Evolutionary conservation across 2,329 filamentous ascomycete species (phyloP).

Genomic region (Ustilaginoidea virens): DNA sequence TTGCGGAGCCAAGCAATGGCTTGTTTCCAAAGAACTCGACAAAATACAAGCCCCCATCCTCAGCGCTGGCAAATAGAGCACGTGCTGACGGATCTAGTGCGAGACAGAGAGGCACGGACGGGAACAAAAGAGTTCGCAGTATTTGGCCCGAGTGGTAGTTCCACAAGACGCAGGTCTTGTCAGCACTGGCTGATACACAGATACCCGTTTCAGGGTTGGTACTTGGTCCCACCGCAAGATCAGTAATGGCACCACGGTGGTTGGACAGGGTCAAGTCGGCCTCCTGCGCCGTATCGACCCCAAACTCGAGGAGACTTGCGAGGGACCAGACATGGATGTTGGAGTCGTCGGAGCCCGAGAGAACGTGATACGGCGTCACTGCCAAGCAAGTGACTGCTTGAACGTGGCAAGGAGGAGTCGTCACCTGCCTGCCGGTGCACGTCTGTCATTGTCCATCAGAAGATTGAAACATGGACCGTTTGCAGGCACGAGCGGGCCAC

Average conservation of each 20-base stretch:
- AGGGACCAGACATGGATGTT: constrained; percentile 89
- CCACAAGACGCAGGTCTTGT: constrained; percentile 86
- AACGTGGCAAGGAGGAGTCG: constrained; percentile 63
- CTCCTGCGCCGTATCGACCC: constrained; percentile 40
- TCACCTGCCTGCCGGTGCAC: constrained; percentile 60
- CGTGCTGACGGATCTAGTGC: constrained; percentile 70
- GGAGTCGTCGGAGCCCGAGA: constrained; percentile 72
- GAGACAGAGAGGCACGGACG: constrained; percentile 55
- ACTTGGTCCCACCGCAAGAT: constrained; percentile 47
- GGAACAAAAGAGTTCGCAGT: constrained; percentile 69
- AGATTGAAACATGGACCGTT: too few species aligned
- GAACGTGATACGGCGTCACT: constrained; percentile 54
- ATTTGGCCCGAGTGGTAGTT: constrained; percentile 69
- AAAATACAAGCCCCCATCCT: constrained; percentile 66
- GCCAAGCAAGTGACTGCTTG: constrained; percentile 66
- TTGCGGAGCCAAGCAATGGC: constrained; percentile 36
- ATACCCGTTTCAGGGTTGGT: constrained; percentile 57
- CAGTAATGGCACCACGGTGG: constrained; percentile 60
- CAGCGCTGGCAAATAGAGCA: constrained; percentile 66
- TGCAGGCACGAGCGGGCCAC: not conserved
- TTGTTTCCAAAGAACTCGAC: constrained; percentile 53
- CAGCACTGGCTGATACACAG: constrained; percentile 67
- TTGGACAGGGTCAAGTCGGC: constrained; percentile 66
- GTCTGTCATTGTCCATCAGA: constrained; percentile 29
- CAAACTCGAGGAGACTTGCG: constrained; percentile 50